These are phyloP conservation scores for Alternaria burnsii DNA, from an alignment of 2,329 filamentous ascomycete genomes.

Conservation along the genomic window DNA sequence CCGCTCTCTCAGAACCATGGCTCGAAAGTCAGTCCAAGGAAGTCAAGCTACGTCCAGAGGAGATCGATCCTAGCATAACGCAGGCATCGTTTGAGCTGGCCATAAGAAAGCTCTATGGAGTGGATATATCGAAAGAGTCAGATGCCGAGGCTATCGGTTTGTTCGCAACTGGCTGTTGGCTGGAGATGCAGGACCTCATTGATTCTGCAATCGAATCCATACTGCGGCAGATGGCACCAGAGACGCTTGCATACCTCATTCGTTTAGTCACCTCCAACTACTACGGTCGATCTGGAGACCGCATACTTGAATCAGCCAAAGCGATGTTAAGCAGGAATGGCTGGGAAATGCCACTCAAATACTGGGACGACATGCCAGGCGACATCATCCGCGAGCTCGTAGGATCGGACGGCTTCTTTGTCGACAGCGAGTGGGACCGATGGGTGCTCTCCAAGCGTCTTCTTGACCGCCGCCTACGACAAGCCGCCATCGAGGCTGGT, in stretches of 20 bases:
- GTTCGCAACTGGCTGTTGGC: conserved; percentile 66
- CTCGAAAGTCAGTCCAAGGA: conserved; percentile 62
- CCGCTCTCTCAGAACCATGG: conserved; percentile 65
- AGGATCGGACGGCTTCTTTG: conserved; percentile 66
- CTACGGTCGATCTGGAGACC: conserved; percentile 64
- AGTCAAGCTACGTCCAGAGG: conserved; percentile 62
- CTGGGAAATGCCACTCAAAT: conserved; percentile 63
- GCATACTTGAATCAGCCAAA: conserved; percentile 65
- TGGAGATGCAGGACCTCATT: conserved; percentile 66
- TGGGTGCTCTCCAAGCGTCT: conserved; percentile 65
- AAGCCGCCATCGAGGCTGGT: conserved; percentile 58
- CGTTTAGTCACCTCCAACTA: conserved; percentile 64
- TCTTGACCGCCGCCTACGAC: conserved; percentile 60
- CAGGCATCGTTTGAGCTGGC: conserved; percentile 63
- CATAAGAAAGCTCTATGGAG: conserved; percentile 63
- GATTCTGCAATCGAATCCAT: conserved; percentile 63
- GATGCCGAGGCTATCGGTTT: conserved; percentile 63
- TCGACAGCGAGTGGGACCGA: conserved; percentile 65
- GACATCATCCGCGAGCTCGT: conserved; percentile 67
- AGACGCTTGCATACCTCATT: conserved; percentile 59
- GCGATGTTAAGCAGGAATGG: conserved; percentile 66
- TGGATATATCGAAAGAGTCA: conserved; percentile 58
- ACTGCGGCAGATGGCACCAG: conserved; percentile 62
- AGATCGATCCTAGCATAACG: conserved; percentile 64
- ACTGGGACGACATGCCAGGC: conserved; percentile 66